Conservation (phyloP, 2,329 filamentous ascomycete genomes). For the Microdochium bolleyi region DNA sequence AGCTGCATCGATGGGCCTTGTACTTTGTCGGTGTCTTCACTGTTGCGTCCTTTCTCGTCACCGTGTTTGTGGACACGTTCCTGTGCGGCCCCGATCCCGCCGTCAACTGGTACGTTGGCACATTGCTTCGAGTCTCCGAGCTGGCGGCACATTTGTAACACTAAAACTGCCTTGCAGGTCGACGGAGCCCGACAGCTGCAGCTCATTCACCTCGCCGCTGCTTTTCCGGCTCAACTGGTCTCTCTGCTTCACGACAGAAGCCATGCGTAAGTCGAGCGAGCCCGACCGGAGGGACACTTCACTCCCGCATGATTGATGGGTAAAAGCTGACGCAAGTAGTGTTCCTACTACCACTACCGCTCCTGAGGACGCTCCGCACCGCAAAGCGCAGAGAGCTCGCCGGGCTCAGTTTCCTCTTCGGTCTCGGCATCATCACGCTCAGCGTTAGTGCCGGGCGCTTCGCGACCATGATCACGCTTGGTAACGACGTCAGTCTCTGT, state of each 20-base stretch:
- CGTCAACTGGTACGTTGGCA: background rate
- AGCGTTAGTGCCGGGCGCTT: constrained; percentile 6
- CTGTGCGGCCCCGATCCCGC: constrained; percentile 1
- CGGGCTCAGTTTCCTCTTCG: constrained; percentile 3
- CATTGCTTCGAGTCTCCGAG: background rate
- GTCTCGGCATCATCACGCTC: constrained; percentile 5
- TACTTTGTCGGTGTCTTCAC: background rate
- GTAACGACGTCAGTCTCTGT: constrained; percentile 6
- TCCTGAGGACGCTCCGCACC: constrained; percentile 3
- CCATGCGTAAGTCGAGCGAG: constrained; percentile 1
- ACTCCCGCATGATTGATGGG: background rate
- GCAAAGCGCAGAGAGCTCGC: constrained; percentile 2
- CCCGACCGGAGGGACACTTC: no score
- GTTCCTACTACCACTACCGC: constrained; percentile 4
- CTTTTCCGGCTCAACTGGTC: constrained; percentile 3
- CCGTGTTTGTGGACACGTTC: constrained; percentile 2
- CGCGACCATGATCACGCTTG: constrained; percentile 4
- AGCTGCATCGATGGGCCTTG: constrained; percentile 2
- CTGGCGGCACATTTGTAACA: background rate
- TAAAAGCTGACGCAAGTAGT: constrained; percentile 1
- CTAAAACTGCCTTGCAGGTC: background rate
- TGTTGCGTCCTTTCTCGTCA: background rate
- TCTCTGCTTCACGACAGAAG: constrained; percentile 4
- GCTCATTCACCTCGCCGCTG: background rate
- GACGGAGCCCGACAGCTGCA: background rate